A percentile compares a stretch with the other conserved stretches of the same genome.
Evolutionary conservation across 1,284 basidiomycete species (phyloP).

Genomic region (Serendipita sp.): DNA sequence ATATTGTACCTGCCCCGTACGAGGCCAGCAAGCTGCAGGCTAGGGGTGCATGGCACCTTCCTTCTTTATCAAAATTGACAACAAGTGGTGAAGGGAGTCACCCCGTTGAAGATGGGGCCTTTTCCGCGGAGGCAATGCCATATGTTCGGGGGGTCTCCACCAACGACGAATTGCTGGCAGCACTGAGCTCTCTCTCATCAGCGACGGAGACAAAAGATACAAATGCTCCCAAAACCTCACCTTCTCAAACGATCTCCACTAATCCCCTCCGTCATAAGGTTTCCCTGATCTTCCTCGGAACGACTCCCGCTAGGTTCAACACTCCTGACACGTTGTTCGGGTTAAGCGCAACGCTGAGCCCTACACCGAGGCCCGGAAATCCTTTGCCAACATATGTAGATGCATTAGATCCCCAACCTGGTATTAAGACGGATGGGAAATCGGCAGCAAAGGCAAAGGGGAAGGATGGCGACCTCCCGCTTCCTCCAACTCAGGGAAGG

Average conservation of each 20-base stretch:
- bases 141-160: neutral
- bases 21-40: slow-evolving; percentile 4
- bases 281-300: neutral
- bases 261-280: slow-evolving; percentile 3
- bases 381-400: slow-evolving; percentile 1
- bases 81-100: neutral
- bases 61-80: neutral
- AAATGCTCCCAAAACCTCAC: neutral
- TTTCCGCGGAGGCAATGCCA: neutral
- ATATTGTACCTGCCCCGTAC: neutral
- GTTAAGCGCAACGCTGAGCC: neutral
- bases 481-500: neutral
- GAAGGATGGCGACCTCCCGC: neutral
- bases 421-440: neutral
- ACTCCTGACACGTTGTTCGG: slow-evolving; percentile 3
- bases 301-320: neutral
- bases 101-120: neutral
- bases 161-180: neutral
- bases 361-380: neutral
- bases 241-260: neutral
- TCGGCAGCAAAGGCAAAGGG: neutral
- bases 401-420: neutral
- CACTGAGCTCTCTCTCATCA: neutral
- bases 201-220: neutral
- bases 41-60: neutral